Conservation (phyloP, 768 basidiomycete species). For the Russula earlei region DNA sequence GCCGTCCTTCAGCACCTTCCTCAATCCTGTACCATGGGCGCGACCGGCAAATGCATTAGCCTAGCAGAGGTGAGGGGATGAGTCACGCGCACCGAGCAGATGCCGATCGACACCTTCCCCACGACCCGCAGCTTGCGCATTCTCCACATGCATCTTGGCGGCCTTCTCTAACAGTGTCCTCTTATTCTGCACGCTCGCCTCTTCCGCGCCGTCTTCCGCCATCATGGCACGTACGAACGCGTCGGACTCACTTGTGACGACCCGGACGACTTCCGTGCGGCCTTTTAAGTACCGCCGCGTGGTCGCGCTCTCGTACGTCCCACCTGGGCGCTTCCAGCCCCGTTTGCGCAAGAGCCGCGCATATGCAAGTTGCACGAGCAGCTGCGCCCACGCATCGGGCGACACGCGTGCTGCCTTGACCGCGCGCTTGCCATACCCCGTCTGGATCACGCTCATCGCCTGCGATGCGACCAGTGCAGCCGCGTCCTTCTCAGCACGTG, state of each 20-base stretch:
- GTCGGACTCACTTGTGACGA: conserved; percentile 68
- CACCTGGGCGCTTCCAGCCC: conserved; percentile 46
- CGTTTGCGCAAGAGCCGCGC: conserved; percentile 40
- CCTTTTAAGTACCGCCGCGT: conserved; percentile 86
- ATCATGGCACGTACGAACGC: conserved; percentile 74
- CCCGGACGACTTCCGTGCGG: conserved; percentile 88
- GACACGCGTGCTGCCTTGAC: conserved; percentile 86
- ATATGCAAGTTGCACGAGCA: conserved; percentile 87
- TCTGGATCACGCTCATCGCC: conserved; percentile 50
- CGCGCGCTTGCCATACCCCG: conserved; percentile 73
- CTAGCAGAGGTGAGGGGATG: background rate
- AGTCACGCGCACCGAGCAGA: conserved; percentile 53
- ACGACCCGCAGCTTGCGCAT: conserved; percentile 56
- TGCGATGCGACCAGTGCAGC: conserved; percentile 53
- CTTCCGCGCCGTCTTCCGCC: conserved; percentile 29
- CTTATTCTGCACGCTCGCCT: conserved; percentile 37
- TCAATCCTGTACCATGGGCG: conserved; percentile 47
- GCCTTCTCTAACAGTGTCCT: conserved; percentile 50
- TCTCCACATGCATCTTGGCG: conserved; percentile 48
- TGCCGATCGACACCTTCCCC: conserved; percentile 83
- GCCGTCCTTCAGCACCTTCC: conserved; percentile 50
- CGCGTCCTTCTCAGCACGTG: conserved; percentile 44
- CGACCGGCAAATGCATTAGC: background rate
- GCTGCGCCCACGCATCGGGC: conserved; percentile 92
- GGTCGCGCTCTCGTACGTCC: conserved; percentile 90